Evolutionary conservation across 2,329 filamentous ascomycete species (phyloP).

Genomic region (Arthrocladium fulminans): DNA sequence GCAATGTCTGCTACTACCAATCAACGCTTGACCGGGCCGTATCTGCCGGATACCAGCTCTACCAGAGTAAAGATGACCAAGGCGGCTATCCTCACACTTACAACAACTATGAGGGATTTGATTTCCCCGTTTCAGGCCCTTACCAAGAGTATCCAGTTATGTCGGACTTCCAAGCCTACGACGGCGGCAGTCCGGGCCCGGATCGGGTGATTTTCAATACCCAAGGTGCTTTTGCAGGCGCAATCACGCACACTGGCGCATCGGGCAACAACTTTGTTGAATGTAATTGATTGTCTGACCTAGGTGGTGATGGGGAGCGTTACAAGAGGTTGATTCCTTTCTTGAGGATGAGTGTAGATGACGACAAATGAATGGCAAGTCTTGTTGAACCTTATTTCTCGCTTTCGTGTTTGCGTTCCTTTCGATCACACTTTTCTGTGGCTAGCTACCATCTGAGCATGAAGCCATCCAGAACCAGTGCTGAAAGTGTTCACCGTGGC

Average conservation of each 20-base stretch:
- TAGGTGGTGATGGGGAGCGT: background rate
- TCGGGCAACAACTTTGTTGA: conserved; percentile 59
- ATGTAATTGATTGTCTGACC: conserved; percentile 32
- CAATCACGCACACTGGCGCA: conserved; percentile 63
- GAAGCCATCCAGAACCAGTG: too few species aligned
- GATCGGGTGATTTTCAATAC: conserved; percentile 59
- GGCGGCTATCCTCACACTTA: conserved; percentile 51
- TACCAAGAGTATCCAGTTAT: conserved; percentile 58
- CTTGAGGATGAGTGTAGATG: too few species aligned
- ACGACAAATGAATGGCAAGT: too few species aligned
- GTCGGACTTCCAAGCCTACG: conserved; percentile 39
- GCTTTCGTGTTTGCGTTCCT: too few species aligned
- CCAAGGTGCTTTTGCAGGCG: conserved; percentile 48
- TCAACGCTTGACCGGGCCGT: conserved; percentile 38
- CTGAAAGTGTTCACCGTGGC: too few species aligned
- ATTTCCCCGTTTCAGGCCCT: conserved; percentile 48
- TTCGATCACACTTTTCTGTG: too few species aligned
- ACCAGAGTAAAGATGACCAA: conserved; percentile 41
- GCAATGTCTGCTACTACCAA: conserved; percentile 43
- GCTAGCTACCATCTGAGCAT: too few species aligned
- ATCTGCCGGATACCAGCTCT: conserved; percentile 41
- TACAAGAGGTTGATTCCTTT: too few species aligned
- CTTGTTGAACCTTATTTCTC: too few species aligned
- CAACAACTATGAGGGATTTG: conserved; percentile 56
- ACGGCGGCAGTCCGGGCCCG: conserved; percentile 54